Evolutionary conservation across 768 basidiomycete species (phyloP), one percentile per base, ranked within the genome.

Genomic region (Termitomyces sp.): DNA sequence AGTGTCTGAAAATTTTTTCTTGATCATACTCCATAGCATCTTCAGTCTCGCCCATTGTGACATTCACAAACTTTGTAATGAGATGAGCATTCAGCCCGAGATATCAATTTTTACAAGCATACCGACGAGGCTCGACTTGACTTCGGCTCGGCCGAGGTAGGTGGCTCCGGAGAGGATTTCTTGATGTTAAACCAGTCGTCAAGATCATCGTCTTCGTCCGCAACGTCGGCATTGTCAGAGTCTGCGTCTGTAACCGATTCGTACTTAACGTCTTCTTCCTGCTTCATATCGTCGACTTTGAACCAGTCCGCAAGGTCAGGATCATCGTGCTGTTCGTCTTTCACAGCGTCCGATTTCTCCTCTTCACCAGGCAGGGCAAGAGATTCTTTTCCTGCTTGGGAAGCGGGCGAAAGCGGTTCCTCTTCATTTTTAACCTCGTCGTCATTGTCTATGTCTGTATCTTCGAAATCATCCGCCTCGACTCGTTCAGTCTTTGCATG

Each of bases 21-120:
- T 84, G 78, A 70, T 96, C 93, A 59, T 96, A 95, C 62, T 88
- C 85, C 78, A 82, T 86, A 2, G 84, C 89, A 27, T 72, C 70
- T 0, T 83, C 78, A 31, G 74, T 79, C 65, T 91, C 91, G 13
- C 91, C 93, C 91, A 95, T 94, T 20, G 70, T 77, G 20, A 78
- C 74, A 60, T 80, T 78, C 41, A 61, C 66, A 53, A 56, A 42
- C 58, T 59, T 44, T 15, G 20, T n/a, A 31, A 22, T 53, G 41
- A 31, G 51, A 39, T 39, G 49, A 46, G 24, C 48, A 20, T 18
- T n/a, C 46, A 58, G 42, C 13, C 27, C 12, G 1, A 39, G 11
- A 42, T 18, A n/a, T n/a, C 8, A 55, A 15, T 4, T n/a, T 4
- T 8, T 42, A 15, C 58, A 46, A 20, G 13, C 57, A 51, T 51